phyloP scores from a whole-genome alignment of 2,329 filamentous ascomycete genomes.

The Botrytis tulipae region DNA sequence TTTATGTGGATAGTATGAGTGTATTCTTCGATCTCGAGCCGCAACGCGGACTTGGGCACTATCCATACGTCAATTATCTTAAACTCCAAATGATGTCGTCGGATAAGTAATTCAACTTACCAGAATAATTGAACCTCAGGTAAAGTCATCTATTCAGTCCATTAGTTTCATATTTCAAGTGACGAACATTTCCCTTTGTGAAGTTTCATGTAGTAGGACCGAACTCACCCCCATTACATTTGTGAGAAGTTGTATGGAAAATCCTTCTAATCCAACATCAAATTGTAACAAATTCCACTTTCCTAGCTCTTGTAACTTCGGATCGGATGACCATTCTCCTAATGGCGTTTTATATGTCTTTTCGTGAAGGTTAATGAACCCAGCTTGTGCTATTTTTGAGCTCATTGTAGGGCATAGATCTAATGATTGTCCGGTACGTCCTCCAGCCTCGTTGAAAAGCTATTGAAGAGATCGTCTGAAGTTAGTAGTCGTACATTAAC shows the following conservation, averaged over 20 bases:
- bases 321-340: conserved; percentile 39
- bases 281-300: conserved; percentile 31
- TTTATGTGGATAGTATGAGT: conserved; percentile 30
- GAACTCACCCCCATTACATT: conserved; percentile 33
- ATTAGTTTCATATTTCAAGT: conserved; percentile 24
- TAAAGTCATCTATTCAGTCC: conserved; percentile 26
- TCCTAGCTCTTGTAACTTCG: conserved; percentile 35
- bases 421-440: conserved; percentile 42
- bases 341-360: conserved; percentile 36
- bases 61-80: conserved; percentile 17
- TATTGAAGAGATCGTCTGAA: conserved; percentile 18
- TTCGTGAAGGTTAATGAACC: conserved; percentile 38
- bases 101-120: conserved; percentile 21
- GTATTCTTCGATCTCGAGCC: conserved; percentile 25
- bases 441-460: conserved; percentile 45
- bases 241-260: conserved; percentile 31
- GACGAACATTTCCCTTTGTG: neutral
- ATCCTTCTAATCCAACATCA: conserved; percentile 33
- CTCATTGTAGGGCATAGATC: conserved; percentile 32
- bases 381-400: conserved; percentile 30
- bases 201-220: neutral
- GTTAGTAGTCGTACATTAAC: neutral
- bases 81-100: neutral
- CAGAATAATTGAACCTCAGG: conserved; percentile 32
- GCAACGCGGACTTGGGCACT: conserved; percentile 30